Evolutionary conservation across 208 protist species (phyloP), one percentile per base, ranked within the genome.

Genomic region (Lotmaria passim): DNA sequence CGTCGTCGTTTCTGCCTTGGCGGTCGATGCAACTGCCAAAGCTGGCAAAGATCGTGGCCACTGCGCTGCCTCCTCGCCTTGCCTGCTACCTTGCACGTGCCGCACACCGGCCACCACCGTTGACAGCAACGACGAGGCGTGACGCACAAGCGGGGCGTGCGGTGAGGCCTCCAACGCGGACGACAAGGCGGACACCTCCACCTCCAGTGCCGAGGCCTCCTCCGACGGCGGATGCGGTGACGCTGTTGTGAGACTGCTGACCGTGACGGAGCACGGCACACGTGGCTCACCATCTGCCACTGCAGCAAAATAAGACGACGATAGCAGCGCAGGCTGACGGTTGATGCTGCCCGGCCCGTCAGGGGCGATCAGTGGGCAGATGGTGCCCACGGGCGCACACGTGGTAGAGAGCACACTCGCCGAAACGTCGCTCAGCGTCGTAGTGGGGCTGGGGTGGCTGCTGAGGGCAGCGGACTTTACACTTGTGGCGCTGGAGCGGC

Each of bases 361-460:
- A 0, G 15, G 11, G 7, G 14, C 44, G 15, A 59, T 0, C 17
- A 65, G 31, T 12, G 21, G 30, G 0, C 7, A 41, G 0, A 44
- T 31, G 28, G 44, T 31, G 1, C 59, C 50, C 12, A 39, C 21
- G 15, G 78, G 78, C 2, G 50, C 30, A 30, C 69, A 71, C 12
- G 78, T 82, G 28, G 41, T 36, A 10, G 78, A 82, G 11, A 75
- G 62, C 17, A 73, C 11, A 33, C 78, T 82, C 0, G 63, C 59
- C 11, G 70, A 82, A 11, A 75, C 36, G 50, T 82, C 78, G 34
- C 78, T 82, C 14, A 78, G 33, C 3, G 63, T 74, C 8, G 15
- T 24, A 12, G 53, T 79, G 52, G 51, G 44, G 59, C 57, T 79
- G 31, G 36, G 44, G 2, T 39, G 56, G 34, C 58, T 68, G 55